Evolutionary conservation across 192 early-diverging fungal genomes (phyloP), one percentile per base, ranked within the genome.

Genomic region (Coemansia sp.): DNA sequence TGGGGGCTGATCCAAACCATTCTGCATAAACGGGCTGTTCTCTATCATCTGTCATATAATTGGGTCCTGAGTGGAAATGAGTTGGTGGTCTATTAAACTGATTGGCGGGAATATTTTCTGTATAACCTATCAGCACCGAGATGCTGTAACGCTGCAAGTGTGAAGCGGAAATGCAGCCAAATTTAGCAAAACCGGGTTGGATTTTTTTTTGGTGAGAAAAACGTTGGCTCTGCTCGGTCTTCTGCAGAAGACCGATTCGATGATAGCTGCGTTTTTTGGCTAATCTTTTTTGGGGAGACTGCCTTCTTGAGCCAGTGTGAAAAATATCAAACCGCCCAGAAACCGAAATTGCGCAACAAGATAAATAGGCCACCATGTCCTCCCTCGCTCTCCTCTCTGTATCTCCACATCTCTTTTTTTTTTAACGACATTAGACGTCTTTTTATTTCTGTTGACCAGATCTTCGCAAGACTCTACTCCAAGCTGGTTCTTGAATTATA

Each of bases 371-470:
- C 61, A 12, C n/a, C n/a, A n/a, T 62, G 26, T 11, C 17, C 10
- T 48, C 51, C 21, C 38, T 15, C 47, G 49, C 19, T 54, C 28
- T 25, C 17, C 6, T 62, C 48, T 7, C 52, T 57, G 47, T 47
- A 40, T 34, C 2, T 57, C 11, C 60, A 17, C 37, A 17, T 46
- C 20, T 52, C 34, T 52, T 54, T 12, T 42, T 12, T 15, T 8
- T 62, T 37, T 66, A 48, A 62, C 59, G 54, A 72, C 50, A 37
- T 46, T 47, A 57, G 3, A 36, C 17, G 11, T 55, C 5, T 9
- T 23, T 26, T 28, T 25, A 15, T 55, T 22, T 74, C 72, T 74
- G 72, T 74, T 66, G 72, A 74, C 62, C 72, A 48, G 72, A 64
- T 57, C 60, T 23, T 31, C n/a, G 4, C 25, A 50, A 12, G 20